Conservation (phyloP, 176 grass and related monocot genomes). For the Phoenix dactylifera region DNA sequence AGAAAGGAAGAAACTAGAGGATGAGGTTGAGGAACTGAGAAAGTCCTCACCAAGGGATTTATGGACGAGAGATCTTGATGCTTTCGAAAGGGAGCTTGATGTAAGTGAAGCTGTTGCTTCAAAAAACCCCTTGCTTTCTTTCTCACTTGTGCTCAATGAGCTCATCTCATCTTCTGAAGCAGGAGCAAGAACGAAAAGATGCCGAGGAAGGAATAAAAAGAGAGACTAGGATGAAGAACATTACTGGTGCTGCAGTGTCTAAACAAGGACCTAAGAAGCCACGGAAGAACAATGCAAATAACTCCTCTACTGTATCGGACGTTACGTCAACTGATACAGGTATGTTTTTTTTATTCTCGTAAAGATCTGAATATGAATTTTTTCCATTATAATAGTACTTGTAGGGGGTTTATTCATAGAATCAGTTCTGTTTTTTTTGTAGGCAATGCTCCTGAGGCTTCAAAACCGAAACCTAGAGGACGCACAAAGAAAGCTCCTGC, state of each 20-base stretch:
- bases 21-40: conserved; percentile 37
- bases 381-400: too few relatives aligned
- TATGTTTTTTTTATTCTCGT: too few relatives aligned
- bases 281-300: conserved; percentile 29
- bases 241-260: background rate
- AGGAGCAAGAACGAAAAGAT: conserved; percentile 41
- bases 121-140: background rate
- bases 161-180: background rate
- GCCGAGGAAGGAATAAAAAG: conserved; percentile 13
- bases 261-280: conserved; percentile 27
- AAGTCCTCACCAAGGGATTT: conserved; percentile 33
- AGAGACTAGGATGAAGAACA: conserved; percentile 15
- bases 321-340: background rate
- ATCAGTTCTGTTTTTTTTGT: too few relatives aligned
- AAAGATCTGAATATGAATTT: too few relatives aligned
- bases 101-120: conserved; percentile 29
- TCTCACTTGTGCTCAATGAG: background rate
- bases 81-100: conserved; percentile 64
- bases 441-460: too few relatives aligned
- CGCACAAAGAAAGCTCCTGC: conserved; percentile 30
- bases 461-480: conserved; percentile 17
- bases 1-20: conserved; percentile 35
- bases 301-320: background rate
- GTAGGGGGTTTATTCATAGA: too few relatives aligned
- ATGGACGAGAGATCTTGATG: conserved; percentile 77